A percentile compares a stretch with the other conserved stretches of the same genome.
Evolutionary conservation across 2,329 filamentous ascomycete genomes (phyloP).

Genomic region (Rosellinia necatrix): DNA sequence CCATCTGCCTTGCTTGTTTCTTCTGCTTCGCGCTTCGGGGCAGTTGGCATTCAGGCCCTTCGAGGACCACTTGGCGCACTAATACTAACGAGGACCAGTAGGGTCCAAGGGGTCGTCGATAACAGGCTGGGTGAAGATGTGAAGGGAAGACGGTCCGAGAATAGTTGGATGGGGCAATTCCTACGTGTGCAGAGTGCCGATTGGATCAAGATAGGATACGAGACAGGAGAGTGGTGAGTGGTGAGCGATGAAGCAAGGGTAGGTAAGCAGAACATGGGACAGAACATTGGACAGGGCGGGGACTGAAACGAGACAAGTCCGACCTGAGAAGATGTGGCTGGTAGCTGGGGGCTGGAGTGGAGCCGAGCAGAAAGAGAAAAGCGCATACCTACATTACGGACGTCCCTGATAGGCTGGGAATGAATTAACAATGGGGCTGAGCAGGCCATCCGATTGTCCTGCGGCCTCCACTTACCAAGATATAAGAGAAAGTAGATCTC

Average conservation of each 20-base stretch:
- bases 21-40: background rate
- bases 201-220: conserved; percentile 1
- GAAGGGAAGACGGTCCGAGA: conserved; percentile 14
- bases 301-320: background rate
- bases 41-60: background rate
- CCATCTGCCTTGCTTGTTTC: background rate
- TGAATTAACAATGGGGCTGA: background rate
- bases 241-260: background rate
- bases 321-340: background rate
- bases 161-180: background rate
- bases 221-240: too few relatives aligned
- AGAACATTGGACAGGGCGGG: background rate
- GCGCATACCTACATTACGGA: background rate
- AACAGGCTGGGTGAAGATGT: background rate
- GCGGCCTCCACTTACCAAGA: background rate
- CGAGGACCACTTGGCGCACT: conserved; percentile 10
- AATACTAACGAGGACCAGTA: conserved; percentile 8
- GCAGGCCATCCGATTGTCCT: background rate
- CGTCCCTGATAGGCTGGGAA: conserved; percentile 1
- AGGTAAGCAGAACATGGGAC: background rate
- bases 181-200: background rate
- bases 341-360: background rate
- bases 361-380: background rate
- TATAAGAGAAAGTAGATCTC: conserved; percentile 7
- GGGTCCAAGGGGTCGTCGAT: too few relatives aligned